Base-by-base conservation (phyloP, 805 yeast genomes). In the Yarrowia keelungensis region DNA sequence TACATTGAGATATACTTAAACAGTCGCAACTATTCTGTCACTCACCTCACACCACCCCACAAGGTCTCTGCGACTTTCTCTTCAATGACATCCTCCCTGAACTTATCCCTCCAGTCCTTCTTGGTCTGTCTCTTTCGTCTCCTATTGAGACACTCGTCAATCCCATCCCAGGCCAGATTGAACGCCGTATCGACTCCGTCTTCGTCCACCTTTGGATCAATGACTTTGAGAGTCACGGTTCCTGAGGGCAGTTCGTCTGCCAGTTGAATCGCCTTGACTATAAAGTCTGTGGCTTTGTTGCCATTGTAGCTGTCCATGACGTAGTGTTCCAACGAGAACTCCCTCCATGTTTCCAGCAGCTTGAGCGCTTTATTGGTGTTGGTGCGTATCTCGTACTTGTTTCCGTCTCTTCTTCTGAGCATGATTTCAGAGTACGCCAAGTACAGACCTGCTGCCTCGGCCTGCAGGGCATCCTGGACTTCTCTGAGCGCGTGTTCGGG, bases 381-480 rank as follows among this genome's bases (percentile, higher is more conserved):
- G 19, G 61, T 54, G 1, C 61, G n/a, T 3, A 54, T 54, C 46
- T 54, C 61, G 46, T 39, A 54, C 22, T 15, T 22, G 46, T 39
- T 39, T 19, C 61, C 61, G 3, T 54, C 22, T 4, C 15, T 11
- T 39, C 46, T 9, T 26, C 61, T n/a, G 5, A 54, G 61, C 35
- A 54, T 9, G 9, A 54, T 54, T 10, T 54, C 61, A 5, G 61
- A 54, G 14, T 14, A 54, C 2, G 61, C 61, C 2, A 54, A 46
- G 14, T 39, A 54, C 36, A 54, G 22, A 7, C 46, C 61, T 2
- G 61, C 61, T 1, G 61, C 36, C 9, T 54, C 46, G 14, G 61
- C 61, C 61, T 54, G 61, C 14, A 54, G 14, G 9, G 46, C 19
- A 9, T 54, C 61, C 61, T 41, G 61, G 38, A 39, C 46, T 11